Evolutionary conservation across 2,329 filamentous ascomycete species (phyloP).

Genomic region (Calonectria hawksworthii): DNA sequence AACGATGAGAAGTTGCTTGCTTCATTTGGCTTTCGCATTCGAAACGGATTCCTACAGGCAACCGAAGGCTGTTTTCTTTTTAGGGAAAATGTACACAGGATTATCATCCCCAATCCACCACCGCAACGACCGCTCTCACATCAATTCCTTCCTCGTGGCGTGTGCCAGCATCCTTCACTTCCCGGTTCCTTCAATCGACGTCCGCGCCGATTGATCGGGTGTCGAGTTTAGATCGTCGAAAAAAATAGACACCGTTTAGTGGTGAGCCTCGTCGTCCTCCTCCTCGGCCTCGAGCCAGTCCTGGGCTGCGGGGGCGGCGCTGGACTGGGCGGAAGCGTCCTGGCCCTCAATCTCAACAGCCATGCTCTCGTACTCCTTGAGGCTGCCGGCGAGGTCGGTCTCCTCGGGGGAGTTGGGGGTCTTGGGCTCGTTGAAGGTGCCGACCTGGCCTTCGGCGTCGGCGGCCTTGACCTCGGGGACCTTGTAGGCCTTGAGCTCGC

Average conservation of each 20-base stretch:
- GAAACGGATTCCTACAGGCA: constrained; percentile 50
- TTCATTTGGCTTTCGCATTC: constrained; percentile 48
- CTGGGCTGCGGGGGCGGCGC: constrained; percentile 69
- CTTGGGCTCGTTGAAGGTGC: constrained; percentile 86
- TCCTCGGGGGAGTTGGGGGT: constrained; percentile 93
- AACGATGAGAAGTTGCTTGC: constrained; percentile 31
- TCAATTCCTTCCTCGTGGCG: constrained; percentile 25
- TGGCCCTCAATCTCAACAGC: constrained; percentile 95
- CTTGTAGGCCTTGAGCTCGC: constrained; percentile 97
- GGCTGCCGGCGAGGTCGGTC: constrained; percentile 88
- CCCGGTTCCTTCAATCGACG: constrained; percentile 29
- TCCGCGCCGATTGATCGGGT: constrained; percentile 25
- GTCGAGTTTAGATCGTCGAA: constrained; percentile 21
- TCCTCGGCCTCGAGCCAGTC: constrained; percentile 90
- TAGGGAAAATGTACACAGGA: constrained; percentile 57
- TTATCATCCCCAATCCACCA: constrained; percentile 46
- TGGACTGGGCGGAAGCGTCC: constrained; percentile 72
- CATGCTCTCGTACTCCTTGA: constrained; percentile 96
- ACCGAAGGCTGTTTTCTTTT: constrained; percentile 48
- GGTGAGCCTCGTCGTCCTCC: constrained; percentile 67
- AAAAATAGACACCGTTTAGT: constrained; percentile 56
- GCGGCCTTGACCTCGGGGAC: constrained; percentile 83
- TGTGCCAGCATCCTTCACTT: constrained; percentile 34
- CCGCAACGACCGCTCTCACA: constrained; percentile 35
- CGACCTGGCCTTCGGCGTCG: constrained; percentile 91